Conservation (phyloP, 1,139 yeast species). For the Blastobotrys capitulatus region DNA sequence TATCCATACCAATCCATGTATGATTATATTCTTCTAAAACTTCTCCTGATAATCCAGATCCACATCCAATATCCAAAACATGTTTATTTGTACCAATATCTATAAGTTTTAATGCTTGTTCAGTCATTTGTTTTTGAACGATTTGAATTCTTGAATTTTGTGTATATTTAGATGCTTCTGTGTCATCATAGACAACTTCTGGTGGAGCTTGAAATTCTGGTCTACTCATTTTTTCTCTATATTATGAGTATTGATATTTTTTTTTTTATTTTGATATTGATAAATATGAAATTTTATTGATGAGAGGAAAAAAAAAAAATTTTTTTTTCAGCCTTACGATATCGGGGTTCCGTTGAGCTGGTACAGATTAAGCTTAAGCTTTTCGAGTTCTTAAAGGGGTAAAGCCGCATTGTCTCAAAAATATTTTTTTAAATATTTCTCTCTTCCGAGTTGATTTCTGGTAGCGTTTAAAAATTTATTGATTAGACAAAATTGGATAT, state of each 20-base stretch:
- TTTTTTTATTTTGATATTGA: neutral
- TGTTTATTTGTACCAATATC: slow-evolving; percentile 65
- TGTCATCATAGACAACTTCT: slow-evolving; percentile 87
- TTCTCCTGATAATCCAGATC: slow-evolving; percentile 94
- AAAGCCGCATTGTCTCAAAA: too few species aligned
- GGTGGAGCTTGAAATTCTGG: slow-evolving; percentile 99
- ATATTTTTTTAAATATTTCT: too few species aligned
- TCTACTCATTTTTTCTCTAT: slow-evolving; percentile 64
- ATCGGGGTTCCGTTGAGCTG: too few species aligned
- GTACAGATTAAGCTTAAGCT: too few species aligned
- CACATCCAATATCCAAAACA: slow-evolving; percentile 91
- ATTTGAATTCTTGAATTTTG: slow-evolving; percentile 94
- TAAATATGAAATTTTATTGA: neutral
- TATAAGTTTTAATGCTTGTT: slow-evolving; percentile 82
- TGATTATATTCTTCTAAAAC: slow-evolving; percentile 92
- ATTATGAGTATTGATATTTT: neutral
- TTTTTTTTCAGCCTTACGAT: too few species aligned
- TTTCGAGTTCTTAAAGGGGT: too few species aligned
- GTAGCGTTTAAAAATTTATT: too few species aligned
- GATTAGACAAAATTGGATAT: too few species aligned
- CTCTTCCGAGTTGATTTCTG: too few species aligned
- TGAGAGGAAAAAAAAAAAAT: neutral
- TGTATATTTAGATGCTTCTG: slow-evolving; percentile 85
- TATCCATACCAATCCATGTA: slow-evolving; percentile 95
- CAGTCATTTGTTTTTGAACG: slow-evolving; percentile 96